These are phyloP conservation scores for Talaromyces sp. DNA, from an alignment of 2,329 filamentous ascomycete species.

Conservation along the genomic window DNA sequence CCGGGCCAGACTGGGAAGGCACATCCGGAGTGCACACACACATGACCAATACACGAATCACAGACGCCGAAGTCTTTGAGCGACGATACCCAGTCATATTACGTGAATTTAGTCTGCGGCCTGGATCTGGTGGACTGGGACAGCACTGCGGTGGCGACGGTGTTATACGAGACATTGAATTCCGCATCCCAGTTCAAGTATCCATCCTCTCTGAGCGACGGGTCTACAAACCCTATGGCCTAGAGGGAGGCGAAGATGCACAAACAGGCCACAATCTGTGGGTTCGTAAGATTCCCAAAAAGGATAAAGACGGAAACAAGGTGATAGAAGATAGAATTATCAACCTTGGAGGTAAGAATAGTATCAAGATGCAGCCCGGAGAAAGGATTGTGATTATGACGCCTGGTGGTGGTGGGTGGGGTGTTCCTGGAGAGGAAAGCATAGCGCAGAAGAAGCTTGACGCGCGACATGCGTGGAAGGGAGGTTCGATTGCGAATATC, in stretches of 20 bases:
- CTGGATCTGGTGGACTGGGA: slow-evolving; percentile 62
- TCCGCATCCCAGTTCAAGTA: slow-evolving; percentile 71
- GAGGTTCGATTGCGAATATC: slow-evolving; percentile 54
- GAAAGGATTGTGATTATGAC: slow-evolving; percentile 40
- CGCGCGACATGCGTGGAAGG: slow-evolving; percentile 57
- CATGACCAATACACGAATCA: slow-evolving; percentile 85
- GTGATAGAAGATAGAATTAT: slow-evolving; percentile 24
- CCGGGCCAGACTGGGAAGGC: slow-evolving; percentile 69
- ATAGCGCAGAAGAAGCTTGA: slow-evolving; percentile 53
- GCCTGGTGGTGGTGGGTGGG: slow-evolving; percentile 40
- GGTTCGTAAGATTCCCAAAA: slow-evolving; percentile 65
- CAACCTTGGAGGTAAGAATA: slow-evolving; percentile 33
- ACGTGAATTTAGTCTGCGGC: slow-evolving; percentile 64
- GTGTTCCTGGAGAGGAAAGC: slow-evolving; percentile 51
- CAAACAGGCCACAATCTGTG: slow-evolving; percentile 77
- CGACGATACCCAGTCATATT: slow-evolving; percentile 71
- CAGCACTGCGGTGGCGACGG: slow-evolving; percentile 71
- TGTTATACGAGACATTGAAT: slow-evolving; percentile 75
- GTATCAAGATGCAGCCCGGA: slow-evolving; percentile 32
- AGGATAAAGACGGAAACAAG: slow-evolving; percentile 11
- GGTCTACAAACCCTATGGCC: slow-evolving; percentile 71
- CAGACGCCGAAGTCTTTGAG: slow-evolving; percentile 76
- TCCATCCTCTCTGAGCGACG: slow-evolving; percentile 71
- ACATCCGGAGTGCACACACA: slow-evolving; percentile 75
- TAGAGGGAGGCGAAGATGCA: slow-evolving; percentile 75